phyloP scores from a whole-genome alignment of 768 basidiomycete genomes.

The Phaeotremella fagi region DNA sequence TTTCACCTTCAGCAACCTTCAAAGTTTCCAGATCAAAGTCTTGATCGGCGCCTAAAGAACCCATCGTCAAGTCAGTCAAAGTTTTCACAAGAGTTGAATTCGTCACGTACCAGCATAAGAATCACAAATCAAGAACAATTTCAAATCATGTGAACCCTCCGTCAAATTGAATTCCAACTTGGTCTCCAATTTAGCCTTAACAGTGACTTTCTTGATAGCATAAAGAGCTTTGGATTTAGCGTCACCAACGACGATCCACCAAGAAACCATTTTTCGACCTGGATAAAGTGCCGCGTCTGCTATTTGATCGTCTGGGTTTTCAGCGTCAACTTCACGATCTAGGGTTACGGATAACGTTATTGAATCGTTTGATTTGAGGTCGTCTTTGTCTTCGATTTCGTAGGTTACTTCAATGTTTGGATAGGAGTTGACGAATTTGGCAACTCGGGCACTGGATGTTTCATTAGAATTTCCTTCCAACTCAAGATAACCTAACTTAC shows the following conservation, averaged over 20 bases:
- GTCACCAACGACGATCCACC: constrained; percentile 97
- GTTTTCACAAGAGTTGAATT: background rate
- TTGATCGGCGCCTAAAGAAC: constrained; percentile 78
- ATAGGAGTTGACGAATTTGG: constrained; percentile 92
- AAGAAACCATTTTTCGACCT: constrained; percentile 81
- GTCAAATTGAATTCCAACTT: constrained; percentile 86
- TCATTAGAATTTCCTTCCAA: background rate
- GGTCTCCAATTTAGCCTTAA: constrained; percentile 62
- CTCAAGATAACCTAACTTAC: constrained; percentile 53
- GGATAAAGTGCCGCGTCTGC: constrained; percentile 96
- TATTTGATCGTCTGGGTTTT: constrained; percentile 63
- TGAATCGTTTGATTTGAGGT: constrained; percentile 78
- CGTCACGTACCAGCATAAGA: constrained; percentile 61
- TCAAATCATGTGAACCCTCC: constrained; percentile 74
- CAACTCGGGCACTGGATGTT: constrained; percentile 74
- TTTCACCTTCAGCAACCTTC: constrained; percentile 85
- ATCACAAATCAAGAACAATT: constrained; percentile 88
- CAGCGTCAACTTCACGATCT: constrained; percentile 66
- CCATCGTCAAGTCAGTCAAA: background rate
- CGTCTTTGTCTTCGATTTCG: constrained; percentile 73
- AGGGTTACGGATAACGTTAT: constrained; percentile 75
- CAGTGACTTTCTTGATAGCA: constrained; percentile 80
- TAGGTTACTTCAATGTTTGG: constrained; percentile 89
- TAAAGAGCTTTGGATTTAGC: constrained; percentile 66
- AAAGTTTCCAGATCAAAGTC: constrained; percentile 77